Percentiles rank a stretch among this genome's conserved stretches.
phyloP scores from a whole-genome alignment of 1,139 yeast genomes.

The Scheffersomyces lignicola region DNA sequence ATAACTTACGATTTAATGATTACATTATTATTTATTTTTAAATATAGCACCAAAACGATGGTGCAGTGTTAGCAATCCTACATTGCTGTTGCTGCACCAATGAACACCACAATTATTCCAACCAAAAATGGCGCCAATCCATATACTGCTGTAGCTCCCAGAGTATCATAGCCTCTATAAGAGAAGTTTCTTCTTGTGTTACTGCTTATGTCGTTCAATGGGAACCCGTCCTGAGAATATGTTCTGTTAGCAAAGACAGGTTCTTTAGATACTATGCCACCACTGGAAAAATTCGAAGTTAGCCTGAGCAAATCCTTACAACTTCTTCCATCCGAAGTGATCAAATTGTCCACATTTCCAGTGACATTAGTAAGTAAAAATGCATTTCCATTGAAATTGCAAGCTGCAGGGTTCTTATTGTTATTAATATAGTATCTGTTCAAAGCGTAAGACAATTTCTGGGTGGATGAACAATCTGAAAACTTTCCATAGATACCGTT shows the following conservation, averaged over 20 bases:
- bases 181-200: background rate
- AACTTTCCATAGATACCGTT: constrained; percentile 57
- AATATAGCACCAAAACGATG: background rate
- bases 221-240: background rate
- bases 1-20: background rate
- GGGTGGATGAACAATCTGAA: constrained; percentile 54
- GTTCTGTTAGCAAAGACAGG: background rate
- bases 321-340: constrained; percentile 28
- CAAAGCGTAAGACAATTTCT: constrained; percentile 53
- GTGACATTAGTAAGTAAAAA: constrained; percentile 27
- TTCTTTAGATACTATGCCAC: background rate
- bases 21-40: background rate
- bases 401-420: constrained; percentile 25
- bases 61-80: too few species aligned
- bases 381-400: constrained; percentile 43
- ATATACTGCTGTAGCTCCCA: background rate
- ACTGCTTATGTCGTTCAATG: background rate
- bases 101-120: constrained; percentile 1
- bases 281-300: constrained; percentile 3
- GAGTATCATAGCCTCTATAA: background rate
- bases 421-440: constrained; percentile 44
- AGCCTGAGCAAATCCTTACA: constrained; percentile 16
- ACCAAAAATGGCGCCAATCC: background rate
- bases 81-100: background rate
- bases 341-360: constrained; percentile 19